These are phyloP conservation scores for Fistulifera pelliculosa DNA, from an alignment of 108 stramenopile species.

Conservation along the genomic window DNA sequence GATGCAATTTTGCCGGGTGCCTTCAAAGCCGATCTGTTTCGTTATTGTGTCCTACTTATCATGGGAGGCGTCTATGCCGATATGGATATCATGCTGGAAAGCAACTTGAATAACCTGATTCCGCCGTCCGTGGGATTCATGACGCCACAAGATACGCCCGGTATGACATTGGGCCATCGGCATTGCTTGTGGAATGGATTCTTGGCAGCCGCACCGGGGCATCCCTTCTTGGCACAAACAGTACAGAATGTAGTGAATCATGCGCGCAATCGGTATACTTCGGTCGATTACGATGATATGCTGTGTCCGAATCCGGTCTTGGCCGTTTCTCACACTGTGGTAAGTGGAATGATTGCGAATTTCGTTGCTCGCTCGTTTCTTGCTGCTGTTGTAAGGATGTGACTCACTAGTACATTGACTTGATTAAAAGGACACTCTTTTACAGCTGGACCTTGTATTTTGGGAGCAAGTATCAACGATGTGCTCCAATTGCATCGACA, in stretches of 20 bases:
- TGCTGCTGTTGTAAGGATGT: no score
- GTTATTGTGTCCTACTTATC: constrained; percentile 59
- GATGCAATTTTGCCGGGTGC: constrained; percentile 34
- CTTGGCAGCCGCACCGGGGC: constrained; percentile 50
- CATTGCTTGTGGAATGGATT: constrained; percentile 59
- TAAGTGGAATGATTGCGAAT: neutral
- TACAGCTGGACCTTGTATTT: constrained; percentile 52
- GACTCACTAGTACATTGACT: no score
- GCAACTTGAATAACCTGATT: constrained; percentile 41
- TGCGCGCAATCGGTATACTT: constrained; percentile 58
- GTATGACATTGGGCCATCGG: constrained; percentile 14
- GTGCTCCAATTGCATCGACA: constrained; percentile 39
- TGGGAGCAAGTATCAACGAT: constrained; percentile 41
- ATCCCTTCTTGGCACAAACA: constrained; percentile 38
- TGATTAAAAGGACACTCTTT: constrained; percentile 47
- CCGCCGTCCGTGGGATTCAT: constrained; percentile 51
- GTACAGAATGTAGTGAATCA: constrained; percentile 57
- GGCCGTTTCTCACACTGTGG: constrained; percentile 8
- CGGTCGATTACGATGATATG: constrained; percentile 53
- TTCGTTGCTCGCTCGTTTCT: neutral
- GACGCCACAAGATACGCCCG: constrained; percentile 45
- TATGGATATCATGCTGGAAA: constrained; percentile 56
- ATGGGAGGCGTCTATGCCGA: constrained; percentile 59
- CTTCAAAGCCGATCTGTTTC: constrained; percentile 62
- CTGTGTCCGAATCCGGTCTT: constrained; percentile 36